phyloP scores from a whole-genome alignment of 2,329 filamentous ascomycete genomes.

The Venturia aucupariae region DNA sequence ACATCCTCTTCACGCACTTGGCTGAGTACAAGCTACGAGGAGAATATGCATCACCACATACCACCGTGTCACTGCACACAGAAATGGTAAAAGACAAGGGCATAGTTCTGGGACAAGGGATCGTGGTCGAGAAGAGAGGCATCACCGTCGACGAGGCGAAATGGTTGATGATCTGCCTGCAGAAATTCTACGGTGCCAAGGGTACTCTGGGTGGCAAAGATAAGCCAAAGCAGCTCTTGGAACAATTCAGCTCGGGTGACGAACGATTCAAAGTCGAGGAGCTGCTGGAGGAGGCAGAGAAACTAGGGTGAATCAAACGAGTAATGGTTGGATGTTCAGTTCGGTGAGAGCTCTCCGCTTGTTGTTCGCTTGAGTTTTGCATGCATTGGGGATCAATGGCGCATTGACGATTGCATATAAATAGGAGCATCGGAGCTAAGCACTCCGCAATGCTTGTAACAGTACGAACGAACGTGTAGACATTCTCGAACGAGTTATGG shows the following conservation, averaged over 20 bases:
- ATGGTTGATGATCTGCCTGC: slow-evolving; percentile 85
- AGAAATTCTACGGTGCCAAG: slow-evolving; percentile 74
- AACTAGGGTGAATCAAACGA: slow-evolving; percentile 35
- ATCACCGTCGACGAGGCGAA: slow-evolving; percentile 73
- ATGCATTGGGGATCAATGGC: neutral
- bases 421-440: neutral
- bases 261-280: slow-evolving; percentile 71
- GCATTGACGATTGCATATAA: neutral
- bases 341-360: slow-evolving; percentile 3
- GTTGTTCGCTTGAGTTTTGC: neutral
- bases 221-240: slow-evolving; percentile 61
- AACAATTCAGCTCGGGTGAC: slow-evolving; percentile 76
- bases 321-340: neutral
- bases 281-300: slow-evolving; percentile 83
- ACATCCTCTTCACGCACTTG: slow-evolving; percentile 81
- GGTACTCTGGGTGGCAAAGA: slow-evolving; percentile 36
- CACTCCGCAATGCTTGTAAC: neutral
- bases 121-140: slow-evolving; percentile 65
- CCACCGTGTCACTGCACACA: slow-evolving; percentile 82
- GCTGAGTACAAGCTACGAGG: slow-evolving; percentile 88
- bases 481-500: neutral
- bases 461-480: neutral
- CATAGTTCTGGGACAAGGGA: slow-evolving; percentile 78
- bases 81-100: slow-evolving; percentile 68
- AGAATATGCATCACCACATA: slow-evolving; percentile 85